These are phyloP conservation scores for Notholithocarpus densiflorus DNA, from an alignment of 306 rosid genomes.

Conservation along the genomic window DNA sequence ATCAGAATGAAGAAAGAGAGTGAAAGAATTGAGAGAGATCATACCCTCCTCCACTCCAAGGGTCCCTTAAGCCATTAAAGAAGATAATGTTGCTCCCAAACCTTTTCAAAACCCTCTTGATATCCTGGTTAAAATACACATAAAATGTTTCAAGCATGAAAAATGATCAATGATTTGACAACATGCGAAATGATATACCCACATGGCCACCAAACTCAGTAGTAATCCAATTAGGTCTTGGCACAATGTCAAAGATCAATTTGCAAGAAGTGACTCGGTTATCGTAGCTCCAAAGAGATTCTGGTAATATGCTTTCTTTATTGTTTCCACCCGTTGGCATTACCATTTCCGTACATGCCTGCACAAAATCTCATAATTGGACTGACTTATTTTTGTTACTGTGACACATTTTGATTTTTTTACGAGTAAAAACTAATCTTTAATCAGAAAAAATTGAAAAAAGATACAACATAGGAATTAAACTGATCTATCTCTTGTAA, in stretches of 20 bases:
- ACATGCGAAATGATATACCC: neutral
- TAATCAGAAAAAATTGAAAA: too few species aligned
- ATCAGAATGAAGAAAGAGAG: neutral
- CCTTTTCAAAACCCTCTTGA: conserved; percentile 55
- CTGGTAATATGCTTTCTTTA: conserved; percentile 62
- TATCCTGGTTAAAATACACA: conserved; percentile 37
- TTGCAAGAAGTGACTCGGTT: conserved; percentile 23
- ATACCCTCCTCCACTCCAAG: conserved; percentile 99
- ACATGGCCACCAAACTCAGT: conserved; percentile 77
- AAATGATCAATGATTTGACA: neutral
- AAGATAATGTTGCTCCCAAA: conserved; percentile 80
- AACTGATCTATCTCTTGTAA: too few species aligned
- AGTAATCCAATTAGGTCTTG: conserved; percentile 76
- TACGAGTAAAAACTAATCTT: too few species aligned
- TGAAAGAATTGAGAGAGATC: neutral
- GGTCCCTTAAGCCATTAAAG: conserved; percentile 92
- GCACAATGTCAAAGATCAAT: conserved; percentile 1
- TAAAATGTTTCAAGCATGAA: neutral
- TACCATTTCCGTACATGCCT: conserved; percentile 87
- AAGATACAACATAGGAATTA: too few species aligned
- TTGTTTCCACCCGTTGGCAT: conserved; percentile 49
- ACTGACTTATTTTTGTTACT: too few species aligned
- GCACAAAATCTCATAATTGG: neutral
- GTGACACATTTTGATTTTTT: too few species aligned
- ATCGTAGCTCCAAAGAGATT: conserved; percentile 37